These are phyloP conservation scores for Vinca minor DNA, from an alignment of 257 asterid genomes.

Conservation along the genomic window DNA sequence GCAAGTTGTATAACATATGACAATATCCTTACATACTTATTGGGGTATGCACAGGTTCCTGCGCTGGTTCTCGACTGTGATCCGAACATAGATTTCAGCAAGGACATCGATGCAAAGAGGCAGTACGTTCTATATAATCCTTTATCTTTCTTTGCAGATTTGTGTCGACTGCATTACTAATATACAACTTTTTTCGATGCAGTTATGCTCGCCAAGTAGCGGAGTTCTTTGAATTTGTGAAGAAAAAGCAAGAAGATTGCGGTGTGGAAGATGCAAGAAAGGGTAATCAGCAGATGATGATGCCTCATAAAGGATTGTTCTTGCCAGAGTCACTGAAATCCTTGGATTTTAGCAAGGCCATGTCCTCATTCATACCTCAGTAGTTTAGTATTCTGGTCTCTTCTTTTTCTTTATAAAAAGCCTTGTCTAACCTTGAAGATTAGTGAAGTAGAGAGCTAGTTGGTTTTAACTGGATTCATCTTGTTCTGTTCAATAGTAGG, in stretches of 20 bases:
- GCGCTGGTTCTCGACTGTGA: constrained; percentile 97
- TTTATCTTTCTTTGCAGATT: constrained; percentile 11
- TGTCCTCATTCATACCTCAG: no score
- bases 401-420: no score
- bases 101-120: constrained; percentile 74
- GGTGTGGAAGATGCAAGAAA: constrained; percentile 28
- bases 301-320: constrained; percentile 54
- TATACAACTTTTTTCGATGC: no score
- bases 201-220: constrained; percentile 99
- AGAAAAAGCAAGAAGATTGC: constrained; percentile 51
- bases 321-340: constrained; percentile 54
- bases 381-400: no score
- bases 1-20: background rate
- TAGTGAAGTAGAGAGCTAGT: no score
- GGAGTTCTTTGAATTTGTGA: constrained; percentile 80
- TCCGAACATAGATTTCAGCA: constrained; percentile 83
- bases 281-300: constrained; percentile 34
- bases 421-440: no score
- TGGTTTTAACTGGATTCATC: no score
- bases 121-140: constrained; percentile 54
- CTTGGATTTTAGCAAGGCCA: constrained; percentile 42
- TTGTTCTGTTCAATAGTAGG: no score
- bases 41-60: constrained; percentile 57
- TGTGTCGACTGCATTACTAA: no score
- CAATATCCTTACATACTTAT: constrained; percentile 17